Conservation (phyloP, 441 rosid genomes). For the Cnidoscolus chayamansa region DNA sequence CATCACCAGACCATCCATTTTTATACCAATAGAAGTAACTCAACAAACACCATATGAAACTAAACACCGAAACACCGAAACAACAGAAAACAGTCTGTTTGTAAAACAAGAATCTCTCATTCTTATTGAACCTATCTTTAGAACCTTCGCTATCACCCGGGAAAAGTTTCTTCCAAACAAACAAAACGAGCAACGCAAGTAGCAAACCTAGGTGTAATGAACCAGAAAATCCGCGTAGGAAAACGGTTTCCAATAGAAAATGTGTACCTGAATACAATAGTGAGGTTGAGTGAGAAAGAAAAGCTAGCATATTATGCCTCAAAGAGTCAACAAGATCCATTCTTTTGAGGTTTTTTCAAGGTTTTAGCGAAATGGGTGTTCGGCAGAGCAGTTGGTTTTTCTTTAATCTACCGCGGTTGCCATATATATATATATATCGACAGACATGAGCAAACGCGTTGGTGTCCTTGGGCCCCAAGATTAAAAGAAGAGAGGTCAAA, state of each 20-base stretch:
- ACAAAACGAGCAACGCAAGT: conserved; percentile 38
- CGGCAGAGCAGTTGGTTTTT: background rate
- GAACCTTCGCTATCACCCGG: conserved; percentile 32
- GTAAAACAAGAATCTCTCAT: conserved; percentile 26
- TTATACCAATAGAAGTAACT: conserved; percentile 54
- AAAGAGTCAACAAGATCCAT: conserved; percentile 31
- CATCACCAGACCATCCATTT: conserved; percentile 47
- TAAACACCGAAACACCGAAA: conserved; percentile 45
- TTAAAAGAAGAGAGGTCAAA: background rate
- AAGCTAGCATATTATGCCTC: conserved; percentile 18
- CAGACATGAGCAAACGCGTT: too few species aligned
- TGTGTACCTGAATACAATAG: conserved; percentile 29
- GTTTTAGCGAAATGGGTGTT: conserved; percentile 3
- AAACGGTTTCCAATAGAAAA: conserved; percentile 46
- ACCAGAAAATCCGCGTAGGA: conserved; percentile 44
- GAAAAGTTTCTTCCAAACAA: conserved; percentile 37
- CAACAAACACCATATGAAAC: conserved; percentile 40
- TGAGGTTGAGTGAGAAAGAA: conserved; percentile 27
- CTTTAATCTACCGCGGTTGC: background rate
- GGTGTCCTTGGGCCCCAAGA: too few species aligned
- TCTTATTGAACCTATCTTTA: conserved; percentile 26
- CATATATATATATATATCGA: background rate
- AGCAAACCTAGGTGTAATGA: conserved; percentile 54
- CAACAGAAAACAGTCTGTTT: conserved; percentile 50
- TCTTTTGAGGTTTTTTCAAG: conserved; percentile 5